phyloP scores from a whole-genome alignment of 2,329 filamentous ascomycete species.

The Ophiostoma populinum region DNA sequence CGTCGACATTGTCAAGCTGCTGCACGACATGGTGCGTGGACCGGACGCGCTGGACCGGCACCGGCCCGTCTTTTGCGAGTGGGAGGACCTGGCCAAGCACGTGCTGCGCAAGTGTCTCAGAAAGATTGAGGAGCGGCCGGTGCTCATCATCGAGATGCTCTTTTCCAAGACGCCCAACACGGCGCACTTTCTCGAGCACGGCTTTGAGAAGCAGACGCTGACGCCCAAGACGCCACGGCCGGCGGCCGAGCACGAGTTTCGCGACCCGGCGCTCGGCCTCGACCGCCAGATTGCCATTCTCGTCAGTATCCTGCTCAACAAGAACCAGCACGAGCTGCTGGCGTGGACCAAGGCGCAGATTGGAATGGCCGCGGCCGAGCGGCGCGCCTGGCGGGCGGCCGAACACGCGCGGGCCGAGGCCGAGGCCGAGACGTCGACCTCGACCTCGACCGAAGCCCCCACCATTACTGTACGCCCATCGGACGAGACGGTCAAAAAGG shows the following conservation, averaged over 20 bases:
- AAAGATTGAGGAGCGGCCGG: constrained; percentile 71
- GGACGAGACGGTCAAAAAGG: constrained; percentile 46
- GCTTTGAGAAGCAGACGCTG: constrained; percentile 63
- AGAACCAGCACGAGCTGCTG: constrained; percentile 58
- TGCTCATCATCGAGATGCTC: constrained; percentile 76
- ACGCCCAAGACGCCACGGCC: constrained; percentile 41
- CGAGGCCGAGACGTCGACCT: constrained; percentile 15
- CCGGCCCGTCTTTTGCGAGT: constrained; percentile 60
- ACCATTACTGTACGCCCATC: constrained; percentile 28
- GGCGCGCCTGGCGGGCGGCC: constrained; percentile 55
- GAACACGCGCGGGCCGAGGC: constrained; percentile 13
- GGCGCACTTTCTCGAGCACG: constrained; percentile 76
- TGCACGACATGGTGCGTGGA: constrained; percentile 85
- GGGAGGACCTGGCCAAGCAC: constrained; percentile 77
- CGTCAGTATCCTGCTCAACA: constrained; percentile 63
- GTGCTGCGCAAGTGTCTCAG: constrained; percentile 66
- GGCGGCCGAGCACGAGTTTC: constrained; percentile 71
- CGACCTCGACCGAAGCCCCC: constrained; percentile 6
- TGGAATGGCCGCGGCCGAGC: constrained; percentile 49
- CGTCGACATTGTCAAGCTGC: constrained; percentile 74
- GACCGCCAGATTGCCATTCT: constrained; percentile 64
- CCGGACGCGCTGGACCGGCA: constrained; percentile 55
- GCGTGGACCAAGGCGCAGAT: constrained; percentile 67
- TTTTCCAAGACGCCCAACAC: constrained; percentile 84
- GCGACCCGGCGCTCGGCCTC: constrained; percentile 37